A percentile compares a stretch with the other conserved stretches of the same genome.
Evolutionary conservation across 83 land plant species (phyloP).

Genomic region (Diphasiastrum complanatum): DNA sequence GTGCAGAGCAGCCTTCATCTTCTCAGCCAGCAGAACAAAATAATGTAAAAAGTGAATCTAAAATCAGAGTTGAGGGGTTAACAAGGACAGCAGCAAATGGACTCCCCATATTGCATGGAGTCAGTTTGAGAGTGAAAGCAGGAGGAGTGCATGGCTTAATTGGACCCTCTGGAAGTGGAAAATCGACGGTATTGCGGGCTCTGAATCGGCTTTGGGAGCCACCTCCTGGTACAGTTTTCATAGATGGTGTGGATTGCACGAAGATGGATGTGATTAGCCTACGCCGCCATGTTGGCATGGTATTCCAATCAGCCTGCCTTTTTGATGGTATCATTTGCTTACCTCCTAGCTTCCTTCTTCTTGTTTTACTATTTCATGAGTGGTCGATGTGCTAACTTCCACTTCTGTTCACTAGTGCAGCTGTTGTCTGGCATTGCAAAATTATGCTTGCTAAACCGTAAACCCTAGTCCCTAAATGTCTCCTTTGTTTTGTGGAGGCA

Average conservation of each 20-base stretch:
- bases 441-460: too few relatives aligned
- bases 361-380: too few relatives aligned
- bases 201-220: conserved; percentile 23
- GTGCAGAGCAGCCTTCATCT: too few relatives aligned
- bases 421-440: too few relatives aligned
- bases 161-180: conserved; percentile 20
- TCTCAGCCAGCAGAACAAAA: too few relatives aligned
- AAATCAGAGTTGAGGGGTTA: conserved; percentile 8
- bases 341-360: conserved; percentile 4
- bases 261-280: conserved; percentile 2
- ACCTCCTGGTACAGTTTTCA: conserved; percentile 7
- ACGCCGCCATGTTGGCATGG: conserved; percentile 17
- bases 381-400: too few relatives aligned
- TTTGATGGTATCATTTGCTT: conserved; percentile 8
- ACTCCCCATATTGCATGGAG: neutral
- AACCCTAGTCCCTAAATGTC: too few relatives aligned
- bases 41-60: too few relatives aligned
- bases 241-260: conserved; percentile 13
- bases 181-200: conserved; percentile 14
- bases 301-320: conserved; percentile 7
- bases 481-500: too few relatives aligned
- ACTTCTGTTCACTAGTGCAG: too few relatives aligned
- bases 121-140: neutral
- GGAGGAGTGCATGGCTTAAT: conserved; percentile 16
- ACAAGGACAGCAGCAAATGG: conserved; percentile 12